Conservation (phyloP, 805 yeast species). For the Vanderwaltozyma polyspora region DNA sequence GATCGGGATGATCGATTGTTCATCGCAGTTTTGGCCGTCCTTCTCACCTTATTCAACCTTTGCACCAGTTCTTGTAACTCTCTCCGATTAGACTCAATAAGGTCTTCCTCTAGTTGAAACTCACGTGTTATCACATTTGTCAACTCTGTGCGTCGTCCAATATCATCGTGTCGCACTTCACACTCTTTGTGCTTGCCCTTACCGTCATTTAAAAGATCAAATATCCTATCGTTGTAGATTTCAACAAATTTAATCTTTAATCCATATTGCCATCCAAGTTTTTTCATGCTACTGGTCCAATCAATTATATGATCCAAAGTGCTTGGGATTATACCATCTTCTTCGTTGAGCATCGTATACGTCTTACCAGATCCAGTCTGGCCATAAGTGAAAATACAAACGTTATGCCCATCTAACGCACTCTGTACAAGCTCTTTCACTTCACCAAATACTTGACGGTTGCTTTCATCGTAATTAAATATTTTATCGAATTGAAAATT, state of each 20-base stretch:
- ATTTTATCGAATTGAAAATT: conserved; percentile 68
- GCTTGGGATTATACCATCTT: conserved; percentile 72
- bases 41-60: conserved; percentile 46
- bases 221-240: conserved; percentile 74
- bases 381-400: conserved; percentile 92
- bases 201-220: conserved; percentile 45
- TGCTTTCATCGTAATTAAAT: conserved; percentile 44
- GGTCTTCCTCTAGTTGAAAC: conserved; percentile 44
- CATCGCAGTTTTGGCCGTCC: conserved; percentile 70
- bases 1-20: conserved; percentile 86
- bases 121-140: conserved; percentile 44
- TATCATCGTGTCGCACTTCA: conserved; percentile 40
- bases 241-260: conserved; percentile 73
- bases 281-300: conserved; percentile 36
- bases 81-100: too few species aligned
- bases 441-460: conserved; percentile 66
- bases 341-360: conserved; percentile 64
- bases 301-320: conserved; percentile 63
- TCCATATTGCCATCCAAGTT: conserved; percentile 51
- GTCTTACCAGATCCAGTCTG: conserved; percentile 97
- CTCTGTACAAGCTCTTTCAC: conserved; percentile 77
- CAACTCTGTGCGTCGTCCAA: conserved; percentile 58
- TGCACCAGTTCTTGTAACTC: too few species aligned
- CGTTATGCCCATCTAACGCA: conserved; percentile 80
- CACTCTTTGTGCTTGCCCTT: too few species aligned